A percentile compares a stretch with the other conserved stretches of the same genome.
Evolutionary conservation across 1,284 basidiomycete species (phyloP).

Genomic region (Peniophora sp.): DNA sequence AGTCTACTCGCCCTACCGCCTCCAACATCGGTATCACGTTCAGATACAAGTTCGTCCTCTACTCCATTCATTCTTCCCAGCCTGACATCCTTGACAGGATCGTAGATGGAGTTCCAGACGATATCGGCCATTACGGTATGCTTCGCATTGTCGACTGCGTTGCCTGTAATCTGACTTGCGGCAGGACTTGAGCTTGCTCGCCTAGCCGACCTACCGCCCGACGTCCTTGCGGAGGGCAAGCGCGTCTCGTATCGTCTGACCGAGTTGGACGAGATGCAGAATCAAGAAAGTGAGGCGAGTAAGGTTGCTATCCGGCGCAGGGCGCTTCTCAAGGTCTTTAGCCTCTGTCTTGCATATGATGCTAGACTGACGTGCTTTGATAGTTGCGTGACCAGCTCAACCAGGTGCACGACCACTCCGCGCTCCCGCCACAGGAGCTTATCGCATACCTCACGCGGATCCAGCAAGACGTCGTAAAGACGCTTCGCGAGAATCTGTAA

Average conservation of each 20-base stretch:
- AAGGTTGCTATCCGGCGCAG: constrained; percentile 56
- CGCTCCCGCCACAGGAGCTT: neutral
- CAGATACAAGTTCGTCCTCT: constrained; percentile 60
- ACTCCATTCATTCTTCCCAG: neutral
- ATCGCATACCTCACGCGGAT: neutral
- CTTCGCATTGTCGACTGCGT: neutral
- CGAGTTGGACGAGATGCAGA: constrained; percentile 48
- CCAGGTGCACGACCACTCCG: neutral
- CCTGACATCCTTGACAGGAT: constrained; percentile 34
- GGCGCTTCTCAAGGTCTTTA: constrained; percentile 55
- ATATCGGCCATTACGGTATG: constrained; percentile 59
- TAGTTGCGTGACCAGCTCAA: constrained; percentile 7
- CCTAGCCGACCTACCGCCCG: constrained; percentile 71
- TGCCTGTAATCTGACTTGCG: neutral
- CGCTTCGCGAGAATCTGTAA: neutral
- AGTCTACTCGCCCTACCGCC: constrained; percentile 46
- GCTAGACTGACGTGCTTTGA: constrained; percentile 10
- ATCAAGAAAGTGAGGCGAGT: constrained; percentile 52
- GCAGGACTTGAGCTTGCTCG: constrained; percentile 78
- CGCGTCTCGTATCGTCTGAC: constrained; percentile 55
- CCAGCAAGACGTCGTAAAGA: neutral
- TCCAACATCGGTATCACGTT: constrained; percentile 65
- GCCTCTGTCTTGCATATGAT: constrained; percentile 1
- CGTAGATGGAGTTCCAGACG: constrained; percentile 53
- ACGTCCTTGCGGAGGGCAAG: constrained; percentile 55